Conservation (phyloP, 1,284 basidiomycete genomes). For the Leccinum huronense region DNA sequence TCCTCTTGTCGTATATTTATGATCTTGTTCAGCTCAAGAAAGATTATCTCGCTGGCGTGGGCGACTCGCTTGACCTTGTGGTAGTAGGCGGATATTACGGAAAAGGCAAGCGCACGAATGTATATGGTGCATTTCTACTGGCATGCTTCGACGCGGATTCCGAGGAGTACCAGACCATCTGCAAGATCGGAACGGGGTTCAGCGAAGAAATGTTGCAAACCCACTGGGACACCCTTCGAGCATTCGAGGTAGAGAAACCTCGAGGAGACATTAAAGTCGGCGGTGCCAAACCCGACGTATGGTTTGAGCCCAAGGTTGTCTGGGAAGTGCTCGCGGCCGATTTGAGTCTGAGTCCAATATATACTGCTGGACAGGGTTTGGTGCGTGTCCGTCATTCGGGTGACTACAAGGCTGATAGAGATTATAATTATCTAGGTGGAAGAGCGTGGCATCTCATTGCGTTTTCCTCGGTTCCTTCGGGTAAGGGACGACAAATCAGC, state of each 20-base stretch:
- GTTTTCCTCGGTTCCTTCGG: constrained; percentile 93
- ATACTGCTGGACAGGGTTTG: constrained; percentile 94
- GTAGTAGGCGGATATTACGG: constrained; percentile 97
- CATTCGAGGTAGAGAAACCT: constrained; percentile 68
- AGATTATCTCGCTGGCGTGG: constrained; percentile 95
- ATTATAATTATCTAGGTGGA: constrained; percentile 58
- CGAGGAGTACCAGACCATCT: constrained; percentile 93
- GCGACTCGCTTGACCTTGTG: constrained; percentile 95
- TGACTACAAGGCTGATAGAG: constrained; percentile 3
- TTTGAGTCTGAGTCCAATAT: constrained; percentile 94
- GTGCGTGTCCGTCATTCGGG: constrained; percentile 48
- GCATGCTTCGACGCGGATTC: constrained; percentile 92
- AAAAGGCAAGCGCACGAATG: constrained; percentile 95
- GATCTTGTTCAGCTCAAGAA: constrained; percentile 77
- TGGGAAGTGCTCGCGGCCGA: constrained; percentile 99
- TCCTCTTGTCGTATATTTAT: constrained; percentile 7
- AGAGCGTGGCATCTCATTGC: constrained; percentile 87
- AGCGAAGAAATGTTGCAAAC: constrained; percentile 85
- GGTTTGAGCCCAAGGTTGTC: constrained; percentile 93
- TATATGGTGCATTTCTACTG: constrained; percentile 94
- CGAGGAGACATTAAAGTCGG: constrained; percentile 83
- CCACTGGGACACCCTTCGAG: constrained; percentile 83
- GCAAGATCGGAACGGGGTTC: constrained; percentile 99
- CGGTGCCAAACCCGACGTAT: constrained; percentile 89
- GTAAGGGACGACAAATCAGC: constrained; percentile 91